A percentile compares a stretch with the other conserved stretches of the same genome.
Evolutionary conservation across 1,139 yeast genomes (phyloP).

Genomic region (Suhomyces panamericanus): DNA sequence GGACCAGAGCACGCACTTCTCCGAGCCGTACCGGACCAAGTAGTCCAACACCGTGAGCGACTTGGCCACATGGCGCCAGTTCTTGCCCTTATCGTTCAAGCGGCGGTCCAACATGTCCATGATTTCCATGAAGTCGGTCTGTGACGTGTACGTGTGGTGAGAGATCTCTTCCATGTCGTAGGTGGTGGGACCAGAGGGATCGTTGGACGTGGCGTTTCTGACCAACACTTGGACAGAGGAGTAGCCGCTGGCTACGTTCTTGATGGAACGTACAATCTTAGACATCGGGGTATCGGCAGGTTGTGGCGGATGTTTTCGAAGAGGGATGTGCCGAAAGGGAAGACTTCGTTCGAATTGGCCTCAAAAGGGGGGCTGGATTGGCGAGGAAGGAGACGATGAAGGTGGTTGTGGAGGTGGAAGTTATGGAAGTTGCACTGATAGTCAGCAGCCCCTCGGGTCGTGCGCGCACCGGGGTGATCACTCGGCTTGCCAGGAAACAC

Average conservation of each 20-base stretch:
- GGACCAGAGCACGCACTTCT: slow-evolving; percentile 92
- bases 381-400: not conserved
- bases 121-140: slow-evolving; percentile 80
- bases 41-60: slow-evolving; percentile 86
- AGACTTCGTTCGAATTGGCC: not conserved
- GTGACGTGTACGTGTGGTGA: slow-evolving; percentile 65
- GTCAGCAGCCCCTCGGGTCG: slow-evolving; percentile 8
- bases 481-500: slow-evolving; percentile 1
- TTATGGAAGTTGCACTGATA: not conserved
- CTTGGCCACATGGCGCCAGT: slow-evolving; percentile 97
- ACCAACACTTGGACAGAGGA: slow-evolving; percentile 83
- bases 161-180: slow-evolving; percentile 86
- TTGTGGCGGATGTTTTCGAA: not conserved
- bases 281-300: slow-evolving; percentile 49
- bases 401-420: not conserved
- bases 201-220: slow-evolving; percentile 92
- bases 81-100: slow-evolving; percentile 93
- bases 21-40: slow-evolving; percentile 83
- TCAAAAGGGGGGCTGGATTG: not conserved
- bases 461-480: slow-evolving; percentile 8
- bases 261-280: slow-evolving; percentile 80
- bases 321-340: not conserved
- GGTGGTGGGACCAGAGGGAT: slow-evolving; percentile 79
- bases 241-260: slow-evolving; percentile 93
- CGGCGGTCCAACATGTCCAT: slow-evolving; percentile 97